Evolutionary conservation across 768 basidiomycete species (phyloP).

Genomic region (Dictyophora rubrovolvata): DNA sequence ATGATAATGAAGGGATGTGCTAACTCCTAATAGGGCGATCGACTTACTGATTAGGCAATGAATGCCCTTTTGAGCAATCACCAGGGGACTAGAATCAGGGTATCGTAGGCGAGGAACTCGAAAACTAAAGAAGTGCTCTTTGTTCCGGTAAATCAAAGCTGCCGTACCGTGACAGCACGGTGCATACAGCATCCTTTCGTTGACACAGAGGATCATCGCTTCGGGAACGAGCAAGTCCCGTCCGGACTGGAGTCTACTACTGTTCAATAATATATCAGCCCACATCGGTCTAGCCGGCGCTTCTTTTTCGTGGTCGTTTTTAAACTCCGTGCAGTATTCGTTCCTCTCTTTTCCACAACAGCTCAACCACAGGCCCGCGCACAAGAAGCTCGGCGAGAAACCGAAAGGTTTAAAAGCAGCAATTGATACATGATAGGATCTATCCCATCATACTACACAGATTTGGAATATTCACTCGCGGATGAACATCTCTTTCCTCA

Average conservation of each 20-base stretch:
- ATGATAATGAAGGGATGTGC: neutral
- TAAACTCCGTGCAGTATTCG: no score
- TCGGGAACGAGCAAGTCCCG: neutral
- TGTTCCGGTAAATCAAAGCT: neutral
- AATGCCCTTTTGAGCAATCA: neutral
- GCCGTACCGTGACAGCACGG: neutral
- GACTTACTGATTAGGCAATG: neutral
- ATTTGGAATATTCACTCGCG: neutral
- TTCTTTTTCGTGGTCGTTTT: no score
- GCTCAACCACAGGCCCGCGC: neutral
- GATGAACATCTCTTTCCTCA: neutral
- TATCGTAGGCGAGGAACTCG: neutral
- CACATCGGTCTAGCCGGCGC: no score
- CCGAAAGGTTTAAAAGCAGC: neutral
- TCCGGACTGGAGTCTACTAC: no score
- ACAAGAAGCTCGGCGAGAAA: neutral
- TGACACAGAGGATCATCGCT: neutral
- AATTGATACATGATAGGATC: neutral
- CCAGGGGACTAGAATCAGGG: neutral
- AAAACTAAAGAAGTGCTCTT: neutral
- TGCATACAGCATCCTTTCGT: neutral
- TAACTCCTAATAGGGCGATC: neutral
- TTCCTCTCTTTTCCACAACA: neutral
- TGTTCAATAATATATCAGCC: no score
- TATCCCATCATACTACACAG: neutral